Base-by-base conservation (phyloP, 2,329 filamentous ascomycete genomes). In the Cercospora canescens region DNA sequence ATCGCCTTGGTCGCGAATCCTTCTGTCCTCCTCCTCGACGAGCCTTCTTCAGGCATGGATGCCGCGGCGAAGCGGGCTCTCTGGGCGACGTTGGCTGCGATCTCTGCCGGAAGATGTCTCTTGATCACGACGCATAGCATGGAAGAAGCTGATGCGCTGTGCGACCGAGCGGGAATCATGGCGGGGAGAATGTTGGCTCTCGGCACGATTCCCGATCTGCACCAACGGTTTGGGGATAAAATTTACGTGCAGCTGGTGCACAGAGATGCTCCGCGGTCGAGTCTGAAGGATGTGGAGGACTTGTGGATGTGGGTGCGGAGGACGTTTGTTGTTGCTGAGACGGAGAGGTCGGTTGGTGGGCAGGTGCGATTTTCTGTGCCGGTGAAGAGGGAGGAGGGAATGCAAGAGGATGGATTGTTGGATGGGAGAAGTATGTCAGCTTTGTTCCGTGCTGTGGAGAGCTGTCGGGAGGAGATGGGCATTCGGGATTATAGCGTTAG, bases 1-100 rank as follows among this genome's bases (percentile, higher is more conserved):
- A 96, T 97, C 65, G 93, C 93, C 0, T 82, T 97, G 1, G 95
- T 96, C 87, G 93, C 93, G 4, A 96, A 96, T 73, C 93, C 93
- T 0, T 87, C 88, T 0, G 92, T 96, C 0, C 81, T 97, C 0
- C 83, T 97, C 0, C 88, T 97, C 2, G 93, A 97, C 74, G 93
- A 97, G 75, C 93, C 93, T 0, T 91, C 87, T 0, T 93, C 89
- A 0, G 93, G 93, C 0, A 90, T 97, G 80, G 93, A 97, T 72
- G 93, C 93, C 0, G 92, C 92, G 0, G 89, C 92, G 0, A 96
- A 96, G 78, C 86, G 93, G 35, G 85, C 94, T 70, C 94, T 97
- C 89, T 97, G 93, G 93, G 87, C 87, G 67, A 95, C 92, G 0
- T 83, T 97, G 0, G 86, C 87, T 3, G 85, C 87, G 1, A 88